Evolutionary conservation across 2,329 filamentous ascomycete species (phyloP), one percentile per base, ranked within the genome.

Genomic region (Trichoderma semiorbis): DNA sequence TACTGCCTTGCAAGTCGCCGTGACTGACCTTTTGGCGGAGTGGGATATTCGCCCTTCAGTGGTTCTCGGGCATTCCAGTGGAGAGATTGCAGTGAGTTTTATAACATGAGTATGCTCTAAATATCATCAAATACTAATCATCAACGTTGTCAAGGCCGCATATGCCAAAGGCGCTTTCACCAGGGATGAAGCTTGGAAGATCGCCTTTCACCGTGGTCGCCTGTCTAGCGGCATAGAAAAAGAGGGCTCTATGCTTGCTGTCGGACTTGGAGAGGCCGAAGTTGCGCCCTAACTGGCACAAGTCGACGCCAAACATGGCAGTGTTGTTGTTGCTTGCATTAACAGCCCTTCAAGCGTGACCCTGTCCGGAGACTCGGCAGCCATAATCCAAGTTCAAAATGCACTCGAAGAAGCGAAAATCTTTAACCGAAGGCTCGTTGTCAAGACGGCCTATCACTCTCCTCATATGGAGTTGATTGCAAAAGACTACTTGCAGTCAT

Each of bases 361-460:
- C 0, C 43, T 80, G 0, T 80, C 79, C 0, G 81, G 81, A 5
- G 79, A 81, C 32, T 63, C 36, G 36, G 36, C 7, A 39, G 36
- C 36, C 2, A 39, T 39, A 39, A 18, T 18, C 16, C 36, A 39
- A 39, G 36, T 39, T 47, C 1, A 74, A 12, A 62, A 75, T 1
- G 68, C 78, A 14, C 73, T 76, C 0, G 74, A 76, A 58, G 68
- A 64, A 2, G 76, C 1, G 80, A 39, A 39, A 18, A 18, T 75
- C 64, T 83, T 84, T 61, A 78, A 79, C 0, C 76, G 81, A 2
- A 11, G 78, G 0, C 76, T 87, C 10, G 73, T 75, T 2, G 81
- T 87, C 0, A 83, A 86, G 60, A 84, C 80, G 0, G 85, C 85
- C 0, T 87, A 87, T 67, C 85, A 87, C 76, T 87, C 85, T 0